phyloP scores from a whole-genome alignment of 2,329 filamentous ascomycete species.

The Aschersonia sp. region DNA sequence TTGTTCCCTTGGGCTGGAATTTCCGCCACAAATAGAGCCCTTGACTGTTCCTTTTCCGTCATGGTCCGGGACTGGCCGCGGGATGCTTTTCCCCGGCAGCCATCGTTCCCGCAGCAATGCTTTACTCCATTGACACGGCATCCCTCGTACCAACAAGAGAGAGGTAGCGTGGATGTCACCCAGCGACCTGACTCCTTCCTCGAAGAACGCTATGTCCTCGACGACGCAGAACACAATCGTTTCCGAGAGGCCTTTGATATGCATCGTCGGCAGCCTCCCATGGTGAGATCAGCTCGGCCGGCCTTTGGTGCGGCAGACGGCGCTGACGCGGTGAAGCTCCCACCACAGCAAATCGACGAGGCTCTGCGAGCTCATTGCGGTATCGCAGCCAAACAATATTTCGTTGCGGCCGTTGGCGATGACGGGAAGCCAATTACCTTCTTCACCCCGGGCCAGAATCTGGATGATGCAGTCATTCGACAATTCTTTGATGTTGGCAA shows the following conservation, averaged over 20 bases:
- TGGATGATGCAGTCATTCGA: conserved; percentile 22
- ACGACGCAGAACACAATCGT: conserved; percentile 17
- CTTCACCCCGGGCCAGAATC: conserved; percentile 24
- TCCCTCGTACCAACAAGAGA: conserved; percentile 13
- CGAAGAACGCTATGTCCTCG: conserved; percentile 14
- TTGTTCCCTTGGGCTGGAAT: background rate
- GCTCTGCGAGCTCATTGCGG: conserved; percentile 36
- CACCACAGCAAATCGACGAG: conserved; percentile 30
- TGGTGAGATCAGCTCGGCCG: conserved; percentile 15
- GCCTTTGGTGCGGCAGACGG: background rate
- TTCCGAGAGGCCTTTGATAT: conserved; percentile 19
- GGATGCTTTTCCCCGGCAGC: conserved; percentile 22
- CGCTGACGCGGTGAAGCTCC: conserved; percentile 3
- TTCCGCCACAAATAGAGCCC: background rate
- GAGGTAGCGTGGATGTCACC: conserved; percentile 13
- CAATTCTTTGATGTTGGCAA: conserved; percentile 31
- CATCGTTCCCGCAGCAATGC: conserved; percentile 12
- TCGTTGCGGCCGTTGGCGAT: conserved; percentile 34
- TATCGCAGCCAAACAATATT: conserved; percentile 35
- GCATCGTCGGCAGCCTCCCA: conserved; percentile 21
- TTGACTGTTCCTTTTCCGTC: background rate
- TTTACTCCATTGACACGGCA: conserved; percentile 13
- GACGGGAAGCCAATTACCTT: conserved; percentile 31
- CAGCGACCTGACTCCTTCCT: conserved; percentile 16
- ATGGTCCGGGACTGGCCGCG: conserved; percentile 28